Base-by-base conservation (phyloP, 345 rosid genomes). In the Syzygium aromaticum region DNA sequence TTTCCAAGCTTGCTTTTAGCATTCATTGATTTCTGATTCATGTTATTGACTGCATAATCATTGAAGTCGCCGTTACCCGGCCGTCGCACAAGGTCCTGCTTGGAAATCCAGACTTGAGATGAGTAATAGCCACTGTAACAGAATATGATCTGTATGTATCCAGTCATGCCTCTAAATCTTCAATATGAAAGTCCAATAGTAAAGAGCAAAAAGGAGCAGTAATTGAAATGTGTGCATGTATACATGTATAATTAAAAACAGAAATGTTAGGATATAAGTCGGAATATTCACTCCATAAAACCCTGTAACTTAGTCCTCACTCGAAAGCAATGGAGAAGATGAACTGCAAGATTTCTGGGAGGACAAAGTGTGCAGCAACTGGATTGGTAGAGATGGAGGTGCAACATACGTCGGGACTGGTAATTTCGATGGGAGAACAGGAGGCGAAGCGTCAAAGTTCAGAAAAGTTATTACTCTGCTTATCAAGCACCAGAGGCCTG, bases 401-500 rank as follows among this genome's bases (percentile, higher is more conserved):
- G 59, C 73, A 16, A 52, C 0, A 30, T 14, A 77, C 52, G 57
- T 51, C 2, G 85, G 89, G 49, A 86, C 22, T 2, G 89, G 89
- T 84, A 88, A 88, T 21, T 90, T 28, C 0, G 15, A 33, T 19
- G 87, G 88, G 77, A 88, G 85, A 6, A 22, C 21, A 11, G 93
- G 90, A 8, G 84, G 57, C 1, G 85, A 88, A 25, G 86, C 28
- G 15, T 57, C 28, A 25, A 57, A 57, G 28, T 25, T 57, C 7
- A 57, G 87, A 22, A 89, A 77, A 12, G 85, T 63, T 46, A 53
- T 14, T 25, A 11, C 28, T 57, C 15, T 57, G 83, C 85, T 33
- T 33, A 33, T 33, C 38, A 33, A 33, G 38, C 38, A 33, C 38
- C 38, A 33, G 38, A 33, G 38, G 38, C 38, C 38, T 33, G 38